A percentile compares a stretch with the other conserved stretches of the same genome.
Evolutionary conservation across 2,329 filamentous ascomycete species (phyloP).

Genomic region (Didymella pinodella): DNA sequence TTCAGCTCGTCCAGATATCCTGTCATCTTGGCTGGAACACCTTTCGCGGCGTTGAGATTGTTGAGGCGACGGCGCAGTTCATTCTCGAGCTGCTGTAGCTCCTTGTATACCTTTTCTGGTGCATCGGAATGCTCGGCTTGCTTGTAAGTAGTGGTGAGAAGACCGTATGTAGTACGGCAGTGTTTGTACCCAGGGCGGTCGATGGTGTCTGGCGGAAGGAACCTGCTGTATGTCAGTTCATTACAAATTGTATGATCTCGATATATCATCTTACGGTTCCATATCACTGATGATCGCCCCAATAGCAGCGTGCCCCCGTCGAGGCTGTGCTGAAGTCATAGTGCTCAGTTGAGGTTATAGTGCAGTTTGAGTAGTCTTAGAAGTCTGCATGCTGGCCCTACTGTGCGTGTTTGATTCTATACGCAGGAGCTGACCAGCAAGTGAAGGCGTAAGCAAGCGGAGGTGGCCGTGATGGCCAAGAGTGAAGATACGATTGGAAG

Average conservation of each 20-base stretch:
- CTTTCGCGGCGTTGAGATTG: slow-evolving; percentile 26
- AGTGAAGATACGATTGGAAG: neutral
- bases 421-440: neutral
- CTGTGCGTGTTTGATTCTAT: neutral
- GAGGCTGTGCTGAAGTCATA: slow-evolving; percentile 6
- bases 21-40: slow-evolving; percentile 30
- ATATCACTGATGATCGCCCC: slow-evolving; percentile 32
- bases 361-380: neutral
- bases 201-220: slow-evolving; percentile 29
- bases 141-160: slow-evolving; percentile 26
- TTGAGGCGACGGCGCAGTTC: slow-evolving; percentile 27
- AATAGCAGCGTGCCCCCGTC: slow-evolving; percentile 27
- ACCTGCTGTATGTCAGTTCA: neutral
- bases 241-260: too few species aligned
- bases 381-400: neutral
- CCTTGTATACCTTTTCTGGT: slow-evolving; percentile 29
- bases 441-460: slow-evolving; percentile 1
- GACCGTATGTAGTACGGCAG: slow-evolving; percentile 31
- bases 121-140: slow-evolving; percentile 17
- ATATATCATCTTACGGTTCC: neutral
- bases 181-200: slow-evolving; percentile 25
- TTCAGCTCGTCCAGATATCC: slow-evolving; percentile 28
- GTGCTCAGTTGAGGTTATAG: neutral
- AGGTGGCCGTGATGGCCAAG: neutral
- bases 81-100: slow-evolving; percentile 27